Percentiles rank a stretch among this genome's conserved stretches.
These are phyloP conservation scores for Heliocybe sulcata DNA, from an alignment of 1,284 basidiomycete species.

Conservation along the genomic window DNA sequence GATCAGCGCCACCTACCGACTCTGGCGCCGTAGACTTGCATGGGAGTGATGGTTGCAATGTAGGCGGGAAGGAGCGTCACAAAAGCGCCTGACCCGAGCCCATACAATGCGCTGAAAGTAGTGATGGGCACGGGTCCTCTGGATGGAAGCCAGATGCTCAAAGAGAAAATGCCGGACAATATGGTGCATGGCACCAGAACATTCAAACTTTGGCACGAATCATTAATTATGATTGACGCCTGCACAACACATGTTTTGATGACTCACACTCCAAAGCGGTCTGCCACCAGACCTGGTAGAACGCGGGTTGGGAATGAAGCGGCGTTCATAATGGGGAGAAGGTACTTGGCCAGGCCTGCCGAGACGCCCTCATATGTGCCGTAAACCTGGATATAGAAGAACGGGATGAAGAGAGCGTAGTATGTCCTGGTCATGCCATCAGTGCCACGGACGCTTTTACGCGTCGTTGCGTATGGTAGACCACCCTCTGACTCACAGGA, in stretches of 20 bases:
- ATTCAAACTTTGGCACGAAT: conserved; percentile 35
- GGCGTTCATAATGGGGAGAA: conserved; percentile 58
- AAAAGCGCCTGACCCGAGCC: conserved; percentile 42
- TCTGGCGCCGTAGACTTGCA: conserved; percentile 20
- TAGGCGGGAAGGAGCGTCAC: conserved; percentile 57
- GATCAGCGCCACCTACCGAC: conserved; percentile 15
- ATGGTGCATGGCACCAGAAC: conserved; percentile 53
- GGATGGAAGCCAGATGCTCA: conserved; percentile 50
- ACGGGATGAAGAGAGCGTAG: conserved; percentile 52
- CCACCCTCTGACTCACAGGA: conserved; percentile 17
- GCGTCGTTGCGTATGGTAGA: neutral
- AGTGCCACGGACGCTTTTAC: neutral
- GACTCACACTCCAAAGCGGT: conserved; percentile 39
- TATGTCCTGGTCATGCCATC: conserved; percentile 13
- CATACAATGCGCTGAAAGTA: conserved; percentile 49
- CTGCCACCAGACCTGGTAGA: conserved; percentile 52
- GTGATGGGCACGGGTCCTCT: conserved; percentile 32
- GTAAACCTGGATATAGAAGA: conserved; percentile 56
- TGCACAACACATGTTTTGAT: neutral
- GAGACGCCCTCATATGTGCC: conserved; percentile 27
- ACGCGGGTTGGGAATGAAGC: conserved; percentile 54
- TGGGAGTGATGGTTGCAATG: conserved; percentile 48
- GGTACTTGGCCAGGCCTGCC: conserved; percentile 34
- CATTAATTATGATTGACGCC: neutral
- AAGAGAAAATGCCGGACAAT: conserved; percentile 47